Conservation (phyloP, 306 rosid species). For the Lathyrus sativus region DNA sequence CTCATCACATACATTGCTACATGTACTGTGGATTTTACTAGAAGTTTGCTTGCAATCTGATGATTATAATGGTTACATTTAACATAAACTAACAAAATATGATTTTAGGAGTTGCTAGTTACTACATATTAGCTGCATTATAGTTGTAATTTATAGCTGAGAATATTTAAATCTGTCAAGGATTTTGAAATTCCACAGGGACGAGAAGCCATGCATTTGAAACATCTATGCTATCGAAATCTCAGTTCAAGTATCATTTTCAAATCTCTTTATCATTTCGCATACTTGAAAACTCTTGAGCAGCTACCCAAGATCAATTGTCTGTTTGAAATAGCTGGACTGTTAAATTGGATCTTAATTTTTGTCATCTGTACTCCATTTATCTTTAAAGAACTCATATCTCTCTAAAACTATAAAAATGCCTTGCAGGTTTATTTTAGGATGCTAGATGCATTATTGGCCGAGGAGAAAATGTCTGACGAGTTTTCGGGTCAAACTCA, state of each 20-base stretch:
- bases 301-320: conserved; percentile 25
- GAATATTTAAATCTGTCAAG: conserved; percentile 7
- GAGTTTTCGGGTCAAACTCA: conserved; percentile 65
- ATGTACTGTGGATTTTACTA: background rate
- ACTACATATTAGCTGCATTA: conserved; percentile 19
- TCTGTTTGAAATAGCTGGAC: conserved; percentile 30
- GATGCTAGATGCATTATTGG: conserved; percentile 81
- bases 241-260: conserved; percentile 17
- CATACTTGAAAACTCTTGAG: conserved; percentile 11
- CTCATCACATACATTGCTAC: conserved; percentile 8
- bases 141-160: conserved; percentile 5
- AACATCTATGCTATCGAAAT: background rate
- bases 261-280: conserved; percentile 25
- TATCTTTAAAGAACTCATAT: conserved; percentile 16
- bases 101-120: conserved; percentile 11
- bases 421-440: conserved; percentile 69
- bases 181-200: conserved; percentile 14
- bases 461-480: conserved; percentile 70
- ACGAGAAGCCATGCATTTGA: background rate
- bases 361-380: conserved; percentile 31
- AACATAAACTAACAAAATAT: conserved; percentile 2
- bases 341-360: background rate
- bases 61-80: conserved; percentile 6
- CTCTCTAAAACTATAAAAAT: conserved; percentile 34
- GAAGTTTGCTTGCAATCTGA: background rate